Percentiles rank a stretch among this genome's conserved stretches.
phyloP scores from a whole-genome alignment of 2,329 filamentous ascomycete genomes.

The Lasiodiplodia citricola region DNA sequence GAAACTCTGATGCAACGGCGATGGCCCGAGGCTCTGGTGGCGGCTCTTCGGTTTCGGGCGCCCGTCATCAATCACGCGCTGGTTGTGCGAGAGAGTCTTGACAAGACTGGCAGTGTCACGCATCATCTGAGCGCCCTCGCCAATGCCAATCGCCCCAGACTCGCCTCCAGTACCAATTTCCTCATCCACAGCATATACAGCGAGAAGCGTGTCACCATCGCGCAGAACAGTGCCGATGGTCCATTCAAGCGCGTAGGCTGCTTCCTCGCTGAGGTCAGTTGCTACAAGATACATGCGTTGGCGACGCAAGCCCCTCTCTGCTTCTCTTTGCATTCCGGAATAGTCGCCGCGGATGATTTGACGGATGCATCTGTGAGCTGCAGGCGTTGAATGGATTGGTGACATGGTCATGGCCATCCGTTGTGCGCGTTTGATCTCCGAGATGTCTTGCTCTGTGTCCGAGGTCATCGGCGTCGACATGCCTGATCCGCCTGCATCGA shows the following conservation, averaged over 20 bases:
- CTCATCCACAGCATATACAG: constrained; percentile 92
- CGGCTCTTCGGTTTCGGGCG: constrained; percentile 35
- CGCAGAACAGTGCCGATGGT: constrained; percentile 93
- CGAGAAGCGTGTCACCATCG: constrained; percentile 91
- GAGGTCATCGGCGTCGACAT: constrained; percentile 72
- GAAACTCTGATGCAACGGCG: constrained; percentile 41
- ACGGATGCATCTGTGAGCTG: constrained; percentile 80
- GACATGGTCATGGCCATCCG: constrained; percentile 82
- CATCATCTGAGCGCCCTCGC: constrained; percentile 76
- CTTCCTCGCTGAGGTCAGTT: constrained; percentile 92
- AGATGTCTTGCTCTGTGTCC: constrained; percentile 83
- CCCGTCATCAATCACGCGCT: constrained; percentile 34
- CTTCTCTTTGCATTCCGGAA: constrained; percentile 73
- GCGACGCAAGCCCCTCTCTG: constrained; percentile 76
- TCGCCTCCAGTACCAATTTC: constrained; percentile 62
- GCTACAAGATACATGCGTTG: constrained; percentile 94
- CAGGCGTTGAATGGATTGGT: constrained; percentile 74
- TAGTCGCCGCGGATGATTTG: constrained; percentile 93
- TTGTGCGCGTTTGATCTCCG: constrained; percentile 86
- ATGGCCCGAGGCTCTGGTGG: constrained; percentile 36
- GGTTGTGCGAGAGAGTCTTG: constrained; percentile 62
- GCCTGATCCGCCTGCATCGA: constrained; percentile 70
- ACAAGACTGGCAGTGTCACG: constrained; percentile 77
- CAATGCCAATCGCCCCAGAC: constrained; percentile 60
- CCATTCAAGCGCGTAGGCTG: constrained; percentile 95